Evolutionary conservation across 2,329 filamentous ascomycete genomes (phyloP).

Genomic region (Fusarium anthophilum): DNA sequence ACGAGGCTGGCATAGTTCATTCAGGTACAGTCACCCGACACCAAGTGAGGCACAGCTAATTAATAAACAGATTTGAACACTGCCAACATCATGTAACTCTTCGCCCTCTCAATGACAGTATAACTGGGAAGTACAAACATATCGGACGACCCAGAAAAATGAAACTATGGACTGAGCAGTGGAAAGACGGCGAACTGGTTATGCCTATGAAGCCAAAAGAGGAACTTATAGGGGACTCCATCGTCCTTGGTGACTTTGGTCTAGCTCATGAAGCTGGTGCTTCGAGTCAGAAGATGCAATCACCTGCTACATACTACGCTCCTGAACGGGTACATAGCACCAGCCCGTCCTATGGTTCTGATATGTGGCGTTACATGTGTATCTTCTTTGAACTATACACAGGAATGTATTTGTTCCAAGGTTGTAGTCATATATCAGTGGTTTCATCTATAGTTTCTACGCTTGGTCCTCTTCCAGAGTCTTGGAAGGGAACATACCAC

Average conservation of each 20-base stretch:
- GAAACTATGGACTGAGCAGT: not conserved
- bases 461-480: fast-evolving
- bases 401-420: not conserved
- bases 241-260: not conserved
- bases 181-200: fast-evolving
- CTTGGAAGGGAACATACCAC: not conserved
- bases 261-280: not conserved
- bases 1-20: not conserved
- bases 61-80: not conserved
- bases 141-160: not conserved
- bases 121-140: not conserved
- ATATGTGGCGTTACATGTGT: not conserved
- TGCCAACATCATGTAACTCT: not conserved
- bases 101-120: fast-evolving
- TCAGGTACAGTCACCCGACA: not conserved
- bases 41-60: not conserved
- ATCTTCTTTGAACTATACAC: not conserved
- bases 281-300: not conserved
- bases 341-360: not conserved
- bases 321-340: not conserved
- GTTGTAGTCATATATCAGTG: not conserved
- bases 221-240: not conserved
- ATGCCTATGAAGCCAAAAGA: not conserved
- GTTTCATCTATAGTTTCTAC: fast-evolving
- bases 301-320: not conserved